Evolutionary conservation across 164 flowering plant species (phyloP).

Genomic region (Stephania cephalantha): DNA sequence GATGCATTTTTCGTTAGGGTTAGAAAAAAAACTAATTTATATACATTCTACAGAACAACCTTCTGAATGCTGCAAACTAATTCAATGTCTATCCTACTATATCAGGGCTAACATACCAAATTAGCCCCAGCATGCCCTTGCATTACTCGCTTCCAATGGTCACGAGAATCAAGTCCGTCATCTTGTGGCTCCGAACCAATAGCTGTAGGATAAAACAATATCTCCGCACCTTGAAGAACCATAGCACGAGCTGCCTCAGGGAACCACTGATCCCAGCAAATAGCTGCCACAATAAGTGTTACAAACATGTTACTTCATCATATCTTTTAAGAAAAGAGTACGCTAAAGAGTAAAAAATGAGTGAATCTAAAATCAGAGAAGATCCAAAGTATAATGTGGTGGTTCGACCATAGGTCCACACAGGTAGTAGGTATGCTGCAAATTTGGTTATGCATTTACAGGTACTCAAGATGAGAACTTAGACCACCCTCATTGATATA

Average conservation of each 20-base stretch:
- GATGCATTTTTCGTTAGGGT: no score
- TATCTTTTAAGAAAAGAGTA: background rate
- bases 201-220: slow-evolving; percentile 94
- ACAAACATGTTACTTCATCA: background rate
- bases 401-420: background rate
- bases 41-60: no score
- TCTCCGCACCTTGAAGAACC: slow-evolving; percentile 98
- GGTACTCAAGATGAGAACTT: background rate
- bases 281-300: slow-evolving; percentile 42
- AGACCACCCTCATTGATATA: background rate
- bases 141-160: slow-evolving; percentile 97
- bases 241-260: slow-evolving; percentile 98
- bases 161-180: slow-evolving; percentile 82
- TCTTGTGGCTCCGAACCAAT: slow-evolving; percentile 99
- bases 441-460: background rate
- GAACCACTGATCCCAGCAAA: slow-evolving; percentile 99
- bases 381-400: background rate
- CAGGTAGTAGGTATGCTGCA: background rate
- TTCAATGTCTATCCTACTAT: no score
- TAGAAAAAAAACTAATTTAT: no score
- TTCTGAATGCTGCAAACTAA: no score
- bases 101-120: slow-evolving; percentile 40
- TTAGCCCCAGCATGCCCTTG: slow-evolving; percentile 99
- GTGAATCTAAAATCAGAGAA: background rate
- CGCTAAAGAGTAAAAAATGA: background rate